These are phyloP conservation scores for Penicillium rolfsii DNA, from an alignment of 2,329 filamentous ascomycete genomes.

Conservation along the genomic window DNA sequence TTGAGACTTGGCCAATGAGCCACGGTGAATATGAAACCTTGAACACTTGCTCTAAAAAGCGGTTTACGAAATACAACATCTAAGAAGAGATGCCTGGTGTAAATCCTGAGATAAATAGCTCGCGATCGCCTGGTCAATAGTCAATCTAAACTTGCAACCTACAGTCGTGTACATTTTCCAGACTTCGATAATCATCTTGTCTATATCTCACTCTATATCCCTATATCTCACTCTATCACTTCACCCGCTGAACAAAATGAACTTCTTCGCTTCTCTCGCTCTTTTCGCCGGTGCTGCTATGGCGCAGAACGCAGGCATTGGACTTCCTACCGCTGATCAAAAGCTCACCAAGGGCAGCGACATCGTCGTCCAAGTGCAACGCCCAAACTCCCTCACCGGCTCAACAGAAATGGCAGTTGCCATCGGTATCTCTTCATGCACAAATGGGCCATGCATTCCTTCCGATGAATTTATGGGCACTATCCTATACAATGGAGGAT, in stretches of 20 bases:
- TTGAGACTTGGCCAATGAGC: slow-evolving; percentile 15
- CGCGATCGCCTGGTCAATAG: not conserved
- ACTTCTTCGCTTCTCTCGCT: slow-evolving; percentile 24
- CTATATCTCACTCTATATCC: not conserved
- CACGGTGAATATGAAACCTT: not conserved
- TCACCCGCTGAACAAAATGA: slow-evolving; percentile 28
- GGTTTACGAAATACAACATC: not conserved
- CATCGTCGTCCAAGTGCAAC: slow-evolving; percentile 35
- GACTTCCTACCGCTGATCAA: slow-evolving; percentile 27
- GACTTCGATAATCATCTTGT: not conserved
- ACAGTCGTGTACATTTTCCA: not conserved
- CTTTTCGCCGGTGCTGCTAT: slow-evolving; percentile 29
- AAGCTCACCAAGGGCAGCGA: slow-evolving; percentile 27
- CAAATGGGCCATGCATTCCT: slow-evolving; percentile 18
- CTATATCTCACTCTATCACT: not conserved
- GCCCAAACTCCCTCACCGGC: slow-evolving; percentile 34
- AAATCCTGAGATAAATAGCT: slow-evolving; percentile 6
- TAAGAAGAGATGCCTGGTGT: not conserved
- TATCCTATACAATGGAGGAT: slow-evolving; percentile 35
- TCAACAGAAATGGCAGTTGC: slow-evolving; percentile 35
- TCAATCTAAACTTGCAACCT: not conserved
- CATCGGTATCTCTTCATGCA: slow-evolving; percentile 37
- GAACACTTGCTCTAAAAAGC: not conserved
- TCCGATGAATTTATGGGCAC: slow-evolving; percentile 29
- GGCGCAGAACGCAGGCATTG: slow-evolving; percentile 34